A percentile compares a stretch with the other conserved stretches of the same genome.
These are phyloP conservation scores for Aleurites moluccanus DNA, from an alignment of 441 rosid genomes.

Conservation along the genomic window DNA sequence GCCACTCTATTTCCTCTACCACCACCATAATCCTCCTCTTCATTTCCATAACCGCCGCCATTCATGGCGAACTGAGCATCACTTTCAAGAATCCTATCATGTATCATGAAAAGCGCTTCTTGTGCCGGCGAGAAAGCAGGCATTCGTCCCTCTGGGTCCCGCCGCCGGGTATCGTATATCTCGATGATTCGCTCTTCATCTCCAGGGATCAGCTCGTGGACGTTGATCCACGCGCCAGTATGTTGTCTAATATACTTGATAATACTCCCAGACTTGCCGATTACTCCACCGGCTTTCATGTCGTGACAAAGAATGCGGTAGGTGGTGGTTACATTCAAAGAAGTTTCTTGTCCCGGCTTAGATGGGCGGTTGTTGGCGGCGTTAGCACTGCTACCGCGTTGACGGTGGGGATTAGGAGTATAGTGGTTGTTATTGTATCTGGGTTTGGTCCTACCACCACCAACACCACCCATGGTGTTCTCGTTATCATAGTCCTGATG, in stretches of 20 bases:
- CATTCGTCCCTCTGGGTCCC: constrained; percentile 92
- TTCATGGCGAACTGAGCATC: constrained; percentile 48
- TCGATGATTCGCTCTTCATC: constrained; percentile 92
- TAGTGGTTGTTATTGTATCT: constrained; percentile 62
- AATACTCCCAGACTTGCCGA: constrained; percentile 85
- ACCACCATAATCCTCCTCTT: constrained; percentile 66
- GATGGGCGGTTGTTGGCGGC: constrained; percentile 20
- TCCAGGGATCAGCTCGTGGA: constrained; percentile 83
- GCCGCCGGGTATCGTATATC: constrained; percentile 83
- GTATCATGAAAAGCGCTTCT: constrained; percentile 80
- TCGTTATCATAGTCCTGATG: constrained; percentile 82
- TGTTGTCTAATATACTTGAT: constrained; percentile 85
- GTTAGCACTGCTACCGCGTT: constrained; percentile 40
- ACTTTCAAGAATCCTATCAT: constrained; percentile 85
- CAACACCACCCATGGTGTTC: constrained; percentile 23
- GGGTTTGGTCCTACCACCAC: constrained; percentile 53
- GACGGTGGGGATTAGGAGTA: constrained; percentile 36
- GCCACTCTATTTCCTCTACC: constrained; percentile 55
- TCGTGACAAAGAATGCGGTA: constrained; percentile 92
- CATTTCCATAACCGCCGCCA: constrained; percentile 45
- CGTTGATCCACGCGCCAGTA: constrained; percentile 97
- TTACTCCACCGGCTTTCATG: constrained; percentile 87
- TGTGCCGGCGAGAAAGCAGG: constrained; percentile 90
- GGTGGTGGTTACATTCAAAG: constrained; percentile 66
- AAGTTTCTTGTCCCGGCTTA: constrained; percentile 44